Conservation (phyloP, 2,329 filamentous ascomycete species). For the Colletotrichum aenigma region DNA sequence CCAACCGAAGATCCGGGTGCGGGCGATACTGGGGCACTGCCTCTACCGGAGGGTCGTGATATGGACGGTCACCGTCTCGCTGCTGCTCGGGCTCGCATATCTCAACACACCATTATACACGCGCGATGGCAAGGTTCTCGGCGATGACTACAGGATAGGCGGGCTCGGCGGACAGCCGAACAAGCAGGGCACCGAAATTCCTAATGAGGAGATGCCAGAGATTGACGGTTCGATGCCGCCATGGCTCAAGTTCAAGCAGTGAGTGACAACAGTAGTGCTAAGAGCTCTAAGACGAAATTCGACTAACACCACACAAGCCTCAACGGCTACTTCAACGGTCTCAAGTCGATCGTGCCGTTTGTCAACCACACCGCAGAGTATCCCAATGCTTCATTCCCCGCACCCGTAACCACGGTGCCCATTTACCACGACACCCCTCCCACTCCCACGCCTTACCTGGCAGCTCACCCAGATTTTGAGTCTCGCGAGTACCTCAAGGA, state of each 20-base stretch:
- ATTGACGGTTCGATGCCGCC: constrained; percentile 32
- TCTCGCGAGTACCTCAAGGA: constrained; percentile 58
- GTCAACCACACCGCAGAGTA: constrained; percentile 75
- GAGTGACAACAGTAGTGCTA: constrained; percentile 25
- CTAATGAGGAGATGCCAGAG: constrained; percentile 43
- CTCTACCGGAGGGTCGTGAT: constrained; percentile 57
- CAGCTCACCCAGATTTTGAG: constrained; percentile 73
- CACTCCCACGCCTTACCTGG: constrained; percentile 46
- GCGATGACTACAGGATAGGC: constrained; percentile 17
- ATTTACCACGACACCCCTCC: constrained; percentile 35
- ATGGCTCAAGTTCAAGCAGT: constrained; percentile 48
- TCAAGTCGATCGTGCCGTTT: constrained; percentile 70
- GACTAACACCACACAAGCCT: constrained; percentile 57
- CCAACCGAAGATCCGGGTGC: constrained; percentile 42
- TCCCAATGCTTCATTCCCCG: constrained; percentile 51
- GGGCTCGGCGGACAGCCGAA: constrained; percentile 11
- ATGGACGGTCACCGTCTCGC: constrained; percentile 49
- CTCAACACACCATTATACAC: constrained; percentile 34
- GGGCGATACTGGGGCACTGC: constrained; percentile 53
- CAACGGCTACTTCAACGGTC: constrained; percentile 79
- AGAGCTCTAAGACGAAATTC: background rate
- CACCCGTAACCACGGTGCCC: constrained; percentile 35
- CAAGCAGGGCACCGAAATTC: constrained; percentile 26
- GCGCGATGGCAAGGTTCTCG: constrained; percentile 24
- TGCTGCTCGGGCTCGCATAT: constrained; percentile 44